phyloP scores from a whole-genome alignment of 805 yeast genomes.

The Pichia insulana region DNA sequence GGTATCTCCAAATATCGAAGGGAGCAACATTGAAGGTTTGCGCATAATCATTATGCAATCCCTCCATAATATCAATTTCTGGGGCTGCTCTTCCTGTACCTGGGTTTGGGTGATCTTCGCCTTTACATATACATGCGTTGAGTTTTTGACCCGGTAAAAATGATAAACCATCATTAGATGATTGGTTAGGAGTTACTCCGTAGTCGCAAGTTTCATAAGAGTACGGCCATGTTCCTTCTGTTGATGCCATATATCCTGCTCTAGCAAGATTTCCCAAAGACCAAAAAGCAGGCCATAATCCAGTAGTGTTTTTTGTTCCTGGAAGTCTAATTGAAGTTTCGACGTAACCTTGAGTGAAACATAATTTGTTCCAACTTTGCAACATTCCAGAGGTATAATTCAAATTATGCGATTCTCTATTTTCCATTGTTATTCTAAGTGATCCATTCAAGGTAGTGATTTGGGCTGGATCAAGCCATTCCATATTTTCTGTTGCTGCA shows the following conservation, averaged over 20 bases:
- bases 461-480: conserved; percentile 86
- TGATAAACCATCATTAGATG: conserved; percentile 71
- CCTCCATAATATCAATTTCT: conserved; percentile 81
- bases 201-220: conserved; percentile 72
- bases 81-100: conserved; percentile 85
- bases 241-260: conserved; percentile 69
- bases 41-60: conserved; percentile 23
- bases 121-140: conserved; percentile 63
- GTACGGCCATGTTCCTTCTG: conserved; percentile 89
- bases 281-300: conserved; percentile 90
- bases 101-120: conserved; percentile 69
- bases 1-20: conserved; percentile 35
- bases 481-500: conserved; percentile 72
- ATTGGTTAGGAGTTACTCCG: conserved; percentile 82
- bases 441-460: conserved; percentile 60
- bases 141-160: conserved; percentile 71
- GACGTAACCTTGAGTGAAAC: conserved; percentile 67
- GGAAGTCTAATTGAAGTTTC: conserved; percentile 69
- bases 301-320: conserved; percentile 58
- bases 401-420: conserved; percentile 59
- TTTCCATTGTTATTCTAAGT: conserved; percentile 57
- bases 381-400: conserved; percentile 79
- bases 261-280: conserved; percentile 78
- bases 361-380: conserved; percentile 79
- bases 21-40: conserved; percentile 38